Conservation (phyloP, 352 stramenopile species). For the Pythium plurisporium region DNA sequence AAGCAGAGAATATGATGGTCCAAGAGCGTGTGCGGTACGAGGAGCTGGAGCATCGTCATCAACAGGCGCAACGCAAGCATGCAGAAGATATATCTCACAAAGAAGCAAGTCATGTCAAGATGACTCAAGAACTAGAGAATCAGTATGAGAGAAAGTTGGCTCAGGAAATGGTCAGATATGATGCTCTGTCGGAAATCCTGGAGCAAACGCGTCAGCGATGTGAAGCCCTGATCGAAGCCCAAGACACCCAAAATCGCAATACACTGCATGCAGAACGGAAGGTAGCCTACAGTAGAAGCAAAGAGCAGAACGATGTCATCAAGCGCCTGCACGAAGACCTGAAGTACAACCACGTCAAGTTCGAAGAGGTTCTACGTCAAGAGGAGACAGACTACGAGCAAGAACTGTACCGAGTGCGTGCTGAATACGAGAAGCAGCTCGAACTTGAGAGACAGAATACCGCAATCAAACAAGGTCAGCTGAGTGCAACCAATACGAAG, state of each 20-base stretch:
- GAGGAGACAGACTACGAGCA: conserved; percentile 80
- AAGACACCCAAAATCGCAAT: conserved; percentile 62
- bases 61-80: conserved; percentile 66
- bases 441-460: conserved; percentile 73
- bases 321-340: conserved; percentile 82
- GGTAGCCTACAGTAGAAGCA: conserved; percentile 51
- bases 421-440: conserved; percentile 60
- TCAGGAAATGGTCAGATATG: conserved; percentile 84
- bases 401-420: conserved; percentile 53
- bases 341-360: conserved; percentile 84
- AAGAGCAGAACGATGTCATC: conserved; percentile 82
- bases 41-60: conserved; percentile 68
- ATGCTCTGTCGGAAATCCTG: conserved; percentile 83
- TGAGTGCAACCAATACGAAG: conserved; percentile 77
- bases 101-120: conserved; percentile 74
- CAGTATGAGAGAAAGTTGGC: conserved; percentile 91
- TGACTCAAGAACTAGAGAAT: conserved; percentile 89
- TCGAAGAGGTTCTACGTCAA: conserved; percentile 77
- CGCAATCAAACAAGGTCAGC: conserved; percentile 70
- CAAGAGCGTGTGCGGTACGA: conserved; percentile 77
- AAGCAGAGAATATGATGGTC: conserved; percentile 70
- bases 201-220: conserved; percentile 88
- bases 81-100: conserved; percentile 71
- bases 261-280: conserved; percentile 65
- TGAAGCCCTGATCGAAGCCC: conserved; percentile 79